Percentiles rank a stretch among this genome's conserved stretches.
phyloP scores from a whole-genome alignment of 2,329 filamentous ascomycete genomes.

The Colletotrichum somersetense region DNA sequence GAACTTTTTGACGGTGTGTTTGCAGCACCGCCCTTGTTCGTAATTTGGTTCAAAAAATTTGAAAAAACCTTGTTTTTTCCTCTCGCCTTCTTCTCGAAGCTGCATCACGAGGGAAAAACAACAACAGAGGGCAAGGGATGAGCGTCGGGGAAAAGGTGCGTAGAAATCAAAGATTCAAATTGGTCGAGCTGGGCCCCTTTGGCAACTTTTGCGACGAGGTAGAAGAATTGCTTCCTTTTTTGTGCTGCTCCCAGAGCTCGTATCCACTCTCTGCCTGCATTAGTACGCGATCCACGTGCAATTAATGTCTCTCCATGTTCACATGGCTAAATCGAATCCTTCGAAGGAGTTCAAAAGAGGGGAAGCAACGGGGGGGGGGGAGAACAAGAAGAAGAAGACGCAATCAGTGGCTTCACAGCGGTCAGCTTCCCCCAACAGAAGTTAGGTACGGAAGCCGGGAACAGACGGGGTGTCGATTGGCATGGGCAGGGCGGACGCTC shows the following conservation, averaged over 20 bases:
- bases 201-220: constrained; percentile 7
- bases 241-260: neutral
- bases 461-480: constrained; percentile 34
- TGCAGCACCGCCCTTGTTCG: constrained; percentile 23
- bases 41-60: constrained; percentile 37
- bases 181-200: constrained; percentile 10
- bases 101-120: constrained; percentile 37
- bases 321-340: neutral
- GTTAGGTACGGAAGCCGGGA: neutral
- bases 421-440: neutral
- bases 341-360: neutral
- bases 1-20: neutral
- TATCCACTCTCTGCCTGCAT: constrained; percentile 16
- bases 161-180: constrained; percentile 13
- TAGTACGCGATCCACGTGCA: constrained; percentile 4
- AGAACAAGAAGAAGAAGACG: neutral
- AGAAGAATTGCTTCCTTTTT: constrained; percentile 18
- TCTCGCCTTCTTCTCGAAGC: constrained; percentile 7
- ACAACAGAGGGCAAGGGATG: constrained; percentile 28
- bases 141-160: constrained; percentile 1
- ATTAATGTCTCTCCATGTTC: neutral
- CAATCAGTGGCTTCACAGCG: constrained; percentile 11
- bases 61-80: constrained; percentile 8
- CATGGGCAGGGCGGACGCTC: constrained; percentile 26
- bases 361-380: neutral